These are phyloP conservation scores for Plicaturopsis crispa DNA, from an alignment of 768 basidiomycete species.

Conservation along the genomic window DNA sequence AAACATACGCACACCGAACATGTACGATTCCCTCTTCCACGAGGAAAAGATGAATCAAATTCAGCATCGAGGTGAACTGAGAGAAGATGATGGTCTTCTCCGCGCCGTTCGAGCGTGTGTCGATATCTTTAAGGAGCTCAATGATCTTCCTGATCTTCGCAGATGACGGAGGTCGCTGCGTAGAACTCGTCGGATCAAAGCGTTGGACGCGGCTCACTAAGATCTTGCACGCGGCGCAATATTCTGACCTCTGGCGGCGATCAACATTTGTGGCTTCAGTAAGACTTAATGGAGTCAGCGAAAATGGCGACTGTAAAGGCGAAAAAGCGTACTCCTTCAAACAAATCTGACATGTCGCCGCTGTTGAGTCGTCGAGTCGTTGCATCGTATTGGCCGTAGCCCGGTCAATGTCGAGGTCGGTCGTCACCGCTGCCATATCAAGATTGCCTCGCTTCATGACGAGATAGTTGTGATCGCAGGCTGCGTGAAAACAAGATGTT, in stretches of 20 bases:
- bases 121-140: conserved; percentile 60
- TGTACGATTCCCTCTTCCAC: conserved; percentile 56
- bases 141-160: conserved; percentile 86
- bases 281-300: too few relatives aligned
- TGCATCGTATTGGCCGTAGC: too few relatives aligned
- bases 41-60: conserved; percentile 83
- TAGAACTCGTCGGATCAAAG: conserved; percentile 44
- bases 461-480: conserved; percentile 84
- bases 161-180: conserved; percentile 60
- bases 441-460: too few relatives aligned
- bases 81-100: conserved; percentile 98
- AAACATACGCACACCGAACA: conserved; percentile 70
- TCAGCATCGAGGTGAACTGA: conserved; percentile 84
- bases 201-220: conserved; percentile 28
- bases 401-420: too few relatives aligned
- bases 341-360: too few relatives aligned
- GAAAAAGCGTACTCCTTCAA: conserved; percentile 51
- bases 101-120: conserved; percentile 41
- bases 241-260: too few relatives aligned
- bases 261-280: too few relatives aligned
- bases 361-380: too few relatives aligned
- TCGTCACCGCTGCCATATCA: too few relatives aligned
- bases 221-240: conserved; percentile 29
- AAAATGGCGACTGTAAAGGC: not conserved
- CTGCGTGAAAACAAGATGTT: too few relatives aligned